phyloP scores from a whole-genome alignment of 1,284 basidiomycete species.

The Pseudozyma tsukubaensis region DNA sequence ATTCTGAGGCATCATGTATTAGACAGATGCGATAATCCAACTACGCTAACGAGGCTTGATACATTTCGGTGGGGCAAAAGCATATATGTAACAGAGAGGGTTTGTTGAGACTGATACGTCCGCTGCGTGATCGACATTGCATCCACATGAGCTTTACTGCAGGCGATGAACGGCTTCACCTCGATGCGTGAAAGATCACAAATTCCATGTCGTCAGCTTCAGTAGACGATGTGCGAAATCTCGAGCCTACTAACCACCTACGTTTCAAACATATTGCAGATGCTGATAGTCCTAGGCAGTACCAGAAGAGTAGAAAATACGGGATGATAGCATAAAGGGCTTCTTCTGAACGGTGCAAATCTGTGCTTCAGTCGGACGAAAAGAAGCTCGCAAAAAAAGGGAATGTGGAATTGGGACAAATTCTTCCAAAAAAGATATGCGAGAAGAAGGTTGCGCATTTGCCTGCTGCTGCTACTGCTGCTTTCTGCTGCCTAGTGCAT shows the following conservation, averaged over 20 bases:
- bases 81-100: not conserved
- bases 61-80: not conserved
- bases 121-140: no score
- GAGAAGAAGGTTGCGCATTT: conserved; percentile 6
- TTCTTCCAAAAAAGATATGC: conserved; percentile 17
- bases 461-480: conserved; percentile 1
- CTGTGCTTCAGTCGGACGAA: conserved; percentile 26
- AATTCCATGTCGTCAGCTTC: not conserved
- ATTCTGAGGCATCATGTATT: conserved; percentile 36
- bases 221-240: no score
- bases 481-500: conserved; percentile 1
- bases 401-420: conserved; percentile 12
- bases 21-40: conserved; percentile 51
- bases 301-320: no score
- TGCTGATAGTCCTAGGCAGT: no score
- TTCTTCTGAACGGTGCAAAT: not conserved
- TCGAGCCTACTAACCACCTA: no score
- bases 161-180: no score
- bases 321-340: not conserved
- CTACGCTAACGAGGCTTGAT: conserved; percentile 46
- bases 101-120: no score
- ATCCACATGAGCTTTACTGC: no score
- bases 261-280: no score
- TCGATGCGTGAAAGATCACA: no score
- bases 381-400: conserved; percentile 4